Evolutionary conservation across 768 basidiomycete species (phyloP).

Genomic region (Naganishia randhawae): DNA sequence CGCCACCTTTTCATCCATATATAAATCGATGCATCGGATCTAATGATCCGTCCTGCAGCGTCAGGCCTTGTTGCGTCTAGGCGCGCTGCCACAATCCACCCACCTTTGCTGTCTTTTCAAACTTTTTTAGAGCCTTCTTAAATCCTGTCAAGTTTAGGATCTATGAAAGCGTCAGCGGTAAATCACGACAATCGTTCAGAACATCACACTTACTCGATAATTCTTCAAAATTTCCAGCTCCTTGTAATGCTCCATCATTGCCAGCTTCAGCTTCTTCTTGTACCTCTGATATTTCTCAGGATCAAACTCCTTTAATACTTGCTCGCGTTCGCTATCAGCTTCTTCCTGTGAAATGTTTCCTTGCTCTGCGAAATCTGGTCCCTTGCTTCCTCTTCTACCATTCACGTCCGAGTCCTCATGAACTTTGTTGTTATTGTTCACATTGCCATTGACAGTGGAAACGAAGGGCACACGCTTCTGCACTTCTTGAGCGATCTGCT

Average conservation of each 20-base stretch:
- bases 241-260: conserved; percentile 79
- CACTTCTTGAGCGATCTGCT: conserved; percentile 16
- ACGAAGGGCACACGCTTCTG: conserved; percentile 27
- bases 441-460: background rate
- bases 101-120: conserved; percentile 76
- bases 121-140: conserved; percentile 75
- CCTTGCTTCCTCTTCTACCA: too few relatives aligned
- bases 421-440: background rate
- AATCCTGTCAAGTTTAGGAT: conserved; percentile 86
- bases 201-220: conserved; percentile 62
- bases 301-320: conserved; percentile 50
- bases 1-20: conserved; percentile 76
- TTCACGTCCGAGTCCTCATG: background rate
- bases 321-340: conserved; percentile 2
- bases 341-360: background rate
- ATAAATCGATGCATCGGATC: conserved; percentile 69
- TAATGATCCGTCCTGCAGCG: conserved; percentile 37
- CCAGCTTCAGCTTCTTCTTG: conserved; percentile 78
- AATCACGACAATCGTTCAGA: conserved; percentile 35
- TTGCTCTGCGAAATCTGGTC: background rate
- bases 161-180: conserved; percentile 50
- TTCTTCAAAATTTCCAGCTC: conserved; percentile 80
- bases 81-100: background rate
- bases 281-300: conserved; percentile 79
- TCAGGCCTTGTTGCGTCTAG: background rate